A percentile compares a stretch with the other conserved stretches of the same genome.
Evolutionary conservation across 208 protist species (phyloP).

Genomic region (Blechomonas ayalai): DNA sequence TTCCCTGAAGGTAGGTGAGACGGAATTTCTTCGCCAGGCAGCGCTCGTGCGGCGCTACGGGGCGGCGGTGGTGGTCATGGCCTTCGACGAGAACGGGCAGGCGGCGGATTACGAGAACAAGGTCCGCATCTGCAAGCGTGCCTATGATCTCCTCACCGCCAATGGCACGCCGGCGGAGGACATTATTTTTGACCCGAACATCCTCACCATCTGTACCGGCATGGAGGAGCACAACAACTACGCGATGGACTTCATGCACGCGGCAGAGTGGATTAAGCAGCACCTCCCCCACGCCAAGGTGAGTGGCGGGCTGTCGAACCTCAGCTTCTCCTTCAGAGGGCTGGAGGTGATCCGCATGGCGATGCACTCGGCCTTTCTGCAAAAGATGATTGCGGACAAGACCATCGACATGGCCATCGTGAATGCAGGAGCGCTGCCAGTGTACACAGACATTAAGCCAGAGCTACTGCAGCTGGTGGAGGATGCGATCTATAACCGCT

Average conservation of each 20-base stretch:
- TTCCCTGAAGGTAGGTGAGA: constrained; percentile 94
- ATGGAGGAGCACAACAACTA: constrained; percentile 97
- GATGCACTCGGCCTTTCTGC: constrained; percentile 93
- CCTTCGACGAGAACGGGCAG: constrained; percentile 96
- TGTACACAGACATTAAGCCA: constrained; percentile 93
- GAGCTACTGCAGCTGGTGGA: constrained; percentile 84
- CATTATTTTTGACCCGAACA: constrained; percentile 98
- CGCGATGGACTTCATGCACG: constrained; percentile 93
- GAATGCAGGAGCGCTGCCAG: constrained; percentile 91
- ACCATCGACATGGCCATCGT: constrained; percentile 97
- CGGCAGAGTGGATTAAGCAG: constrained; percentile 78
- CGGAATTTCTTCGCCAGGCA: constrained; percentile 91
- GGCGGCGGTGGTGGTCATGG: constrained; percentile 90
- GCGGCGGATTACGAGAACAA: constrained; percentile 84
- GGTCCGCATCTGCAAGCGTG: constrained; percentile 91
- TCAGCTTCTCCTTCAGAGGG: constrained; percentile 96
- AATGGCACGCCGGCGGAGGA: constrained; percentile 87
- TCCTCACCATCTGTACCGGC: constrained; percentile 96
- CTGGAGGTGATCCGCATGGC: constrained; percentile 78
- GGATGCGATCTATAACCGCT: constrained; percentile 90
- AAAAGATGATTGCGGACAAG: constrained; percentile 68
- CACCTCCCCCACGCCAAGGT: constrained; percentile 78
- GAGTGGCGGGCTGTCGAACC: constrained; percentile 94
- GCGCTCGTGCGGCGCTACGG: constrained; percentile 88
- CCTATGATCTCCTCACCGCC: constrained; percentile 86